These are phyloP conservation scores for Quercus robur DNA, from an alignment of 306 rosid genomes.

Conservation along the genomic window DNA sequence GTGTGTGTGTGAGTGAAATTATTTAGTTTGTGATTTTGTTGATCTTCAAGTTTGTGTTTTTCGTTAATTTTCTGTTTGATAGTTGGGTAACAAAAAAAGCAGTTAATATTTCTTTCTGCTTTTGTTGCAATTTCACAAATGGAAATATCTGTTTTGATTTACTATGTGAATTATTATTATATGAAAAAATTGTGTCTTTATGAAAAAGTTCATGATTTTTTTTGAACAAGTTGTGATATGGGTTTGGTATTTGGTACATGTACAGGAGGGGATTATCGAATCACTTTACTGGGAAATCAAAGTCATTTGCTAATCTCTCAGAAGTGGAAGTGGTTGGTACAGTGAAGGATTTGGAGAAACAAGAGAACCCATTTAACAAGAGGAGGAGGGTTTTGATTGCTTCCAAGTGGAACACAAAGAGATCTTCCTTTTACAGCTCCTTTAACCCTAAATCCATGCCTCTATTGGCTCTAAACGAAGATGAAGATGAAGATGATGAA, in stretches of 20 bases:
- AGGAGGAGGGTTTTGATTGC: conserved; percentile 73
- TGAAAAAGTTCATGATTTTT: not conserved
- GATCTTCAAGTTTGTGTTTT: no score
- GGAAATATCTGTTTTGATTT: no score
- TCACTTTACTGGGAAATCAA: conserved; percentile 84
- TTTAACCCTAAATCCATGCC: conserved; percentile 91
- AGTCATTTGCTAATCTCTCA: conserved; percentile 69
- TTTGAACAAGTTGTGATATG: not conserved
- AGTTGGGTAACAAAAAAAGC: no score
- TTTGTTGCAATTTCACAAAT: no score
- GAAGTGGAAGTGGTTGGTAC: conserved; percentile 26
- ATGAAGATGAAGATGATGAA: conserved; percentile 19
- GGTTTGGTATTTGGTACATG: not conserved
- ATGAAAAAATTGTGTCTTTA: not conserved
- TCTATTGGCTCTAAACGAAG: conserved; percentile 51
- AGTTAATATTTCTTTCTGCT: no score
- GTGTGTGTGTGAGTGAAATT: not conserved
- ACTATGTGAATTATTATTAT: no score
- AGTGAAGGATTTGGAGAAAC: conserved; percentile 58
- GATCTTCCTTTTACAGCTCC: conserved; percentile 61
- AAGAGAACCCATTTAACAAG: conserved; percentile 81
- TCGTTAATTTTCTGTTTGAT: no score
- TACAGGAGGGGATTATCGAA: conserved; percentile 86
- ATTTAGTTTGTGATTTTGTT: not conserved
- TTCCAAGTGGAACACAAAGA: conserved; percentile 55